A percentile compares a stretch with the other conserved stretches of the same genome.
Evolutionary conservation across 345 rosid genomes (phyloP).

Genomic region (Psidium friedrichsthalianum): DNA sequence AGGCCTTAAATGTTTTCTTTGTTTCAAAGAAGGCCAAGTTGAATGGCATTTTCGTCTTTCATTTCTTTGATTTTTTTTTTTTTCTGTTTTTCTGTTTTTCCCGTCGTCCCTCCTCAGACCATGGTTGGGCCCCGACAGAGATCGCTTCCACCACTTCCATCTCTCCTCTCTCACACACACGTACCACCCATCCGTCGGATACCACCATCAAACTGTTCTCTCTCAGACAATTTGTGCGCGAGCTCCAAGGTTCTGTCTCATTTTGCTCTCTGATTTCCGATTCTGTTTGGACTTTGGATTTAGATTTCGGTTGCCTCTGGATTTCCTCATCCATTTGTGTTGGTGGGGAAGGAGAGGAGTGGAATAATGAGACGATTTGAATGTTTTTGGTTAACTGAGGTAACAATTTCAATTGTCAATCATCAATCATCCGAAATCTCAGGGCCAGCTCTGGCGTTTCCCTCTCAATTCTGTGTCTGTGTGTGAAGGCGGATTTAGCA

Average conservation of each 20-base stretch:
- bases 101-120: too few species aligned
- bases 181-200: conserved; percentile 20
- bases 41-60: too few species aligned
- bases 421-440: background rate
- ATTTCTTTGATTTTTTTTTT: too few species aligned
- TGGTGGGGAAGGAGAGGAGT: background rate
- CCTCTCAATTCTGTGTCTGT: background rate
- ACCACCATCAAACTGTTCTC: conserved; percentile 54
- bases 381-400: background rate
- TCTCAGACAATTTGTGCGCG: conserved; percentile 61
- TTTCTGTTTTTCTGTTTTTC: too few species aligned
- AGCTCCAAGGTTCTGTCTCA: conserved; percentile 51
- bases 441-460: background rate
- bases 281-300: background rate
- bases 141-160: too few species aligned
- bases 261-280: background rate
- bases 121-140: too few species aligned
- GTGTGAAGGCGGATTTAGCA: background rate
- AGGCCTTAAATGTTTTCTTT: too few species aligned
- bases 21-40: too few species aligned
- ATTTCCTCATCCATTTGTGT: background rate
- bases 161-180: too few species aligned
- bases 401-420: background rate
- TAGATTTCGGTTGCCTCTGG: background rate
- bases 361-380: background rate